Percentiles rank a stretch among this genome's conserved stretches.
phyloP scores from a whole-genome alignment of 192 early-diverging fungal genomes.

The Phycomyces nitens region DNA sequence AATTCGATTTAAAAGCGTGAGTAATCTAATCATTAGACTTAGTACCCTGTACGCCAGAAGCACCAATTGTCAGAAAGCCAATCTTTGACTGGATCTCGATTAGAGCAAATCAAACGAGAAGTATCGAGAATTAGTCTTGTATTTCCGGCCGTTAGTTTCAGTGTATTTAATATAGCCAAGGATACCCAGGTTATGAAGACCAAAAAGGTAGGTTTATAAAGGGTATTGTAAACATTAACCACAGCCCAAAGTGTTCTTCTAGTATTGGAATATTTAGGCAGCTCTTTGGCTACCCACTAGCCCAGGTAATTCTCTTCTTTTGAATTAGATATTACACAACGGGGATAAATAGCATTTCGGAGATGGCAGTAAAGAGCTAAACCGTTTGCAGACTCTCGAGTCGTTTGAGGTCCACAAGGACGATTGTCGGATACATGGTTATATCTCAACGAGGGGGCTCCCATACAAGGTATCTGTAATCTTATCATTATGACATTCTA shows the following conservation, averaged over 20 bases:
- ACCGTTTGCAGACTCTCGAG: slow-evolving; percentile 6
- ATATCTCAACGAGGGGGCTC: slow-evolving; percentile 34
- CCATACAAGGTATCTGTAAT: slow-evolving; percentile 34
- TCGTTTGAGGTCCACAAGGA: slow-evolving; percentile 13
- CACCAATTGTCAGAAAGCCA: slow-evolving; percentile 16
- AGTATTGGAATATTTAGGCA: slow-evolving; percentile 37
- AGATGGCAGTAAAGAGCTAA: too few species aligned
- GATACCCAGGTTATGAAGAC: slow-evolving; percentile 33
- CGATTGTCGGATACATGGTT: slow-evolving; percentile 32
- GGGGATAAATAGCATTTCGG: background rate
- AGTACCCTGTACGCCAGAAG: slow-evolving; percentile 61
- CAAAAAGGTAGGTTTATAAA: slow-evolving; percentile 25
- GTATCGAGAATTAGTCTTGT: slow-evolving; percentile 52
- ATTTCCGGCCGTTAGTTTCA: slow-evolving; percentile 37
- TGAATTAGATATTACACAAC: background rate
- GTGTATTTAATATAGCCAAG: slow-evolving; percentile 32
- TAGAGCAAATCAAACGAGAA: slow-evolving; percentile 46
- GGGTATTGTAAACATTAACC: background rate
- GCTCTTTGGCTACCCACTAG: slow-evolving; percentile 47
- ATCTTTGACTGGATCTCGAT: background rate
- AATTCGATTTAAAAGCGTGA: background rate
- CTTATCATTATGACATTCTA: too few species aligned
- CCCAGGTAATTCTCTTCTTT: slow-evolving; percentile 30
- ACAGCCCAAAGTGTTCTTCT: background rate
- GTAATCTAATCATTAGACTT: background rate